A percentile compares a stretch with the other conserved stretches of the same genome.
Conservation (phyloP, 441 rosid genomes). For the Geranium incanum region DNA sequence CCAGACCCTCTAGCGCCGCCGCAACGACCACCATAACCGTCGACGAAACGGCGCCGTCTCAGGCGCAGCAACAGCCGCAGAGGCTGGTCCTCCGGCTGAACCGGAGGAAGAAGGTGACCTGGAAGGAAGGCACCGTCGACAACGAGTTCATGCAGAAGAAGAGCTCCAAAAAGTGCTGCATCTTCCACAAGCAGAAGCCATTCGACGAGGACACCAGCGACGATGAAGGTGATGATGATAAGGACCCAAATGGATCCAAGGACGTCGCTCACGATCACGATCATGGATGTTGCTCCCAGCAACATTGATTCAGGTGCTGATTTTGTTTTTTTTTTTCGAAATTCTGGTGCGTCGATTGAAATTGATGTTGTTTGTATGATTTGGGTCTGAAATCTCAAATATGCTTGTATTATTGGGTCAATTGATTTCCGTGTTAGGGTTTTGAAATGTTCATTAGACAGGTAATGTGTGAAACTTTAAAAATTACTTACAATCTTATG, state of each 20-base stretch:
- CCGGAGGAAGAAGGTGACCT: constrained; percentile 71
- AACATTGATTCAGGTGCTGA: background rate
- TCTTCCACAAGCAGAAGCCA: constrained; percentile 82
- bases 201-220: constrained; percentile 82
- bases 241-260: background rate
- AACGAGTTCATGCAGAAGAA: constrained; percentile 94
- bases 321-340: background rate
- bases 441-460: too few relatives aligned
- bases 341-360: background rate
- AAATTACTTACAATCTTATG: too few relatives aligned
- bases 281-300: background rate
- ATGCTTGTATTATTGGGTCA: background rate
- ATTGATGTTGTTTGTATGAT: background rate
- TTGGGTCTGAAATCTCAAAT: background rate
- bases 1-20: constrained; percentile 14
- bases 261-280: background rate
- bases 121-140: constrained; percentile 92
- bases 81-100: constrained; percentile 63
- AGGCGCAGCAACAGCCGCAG: constrained; percentile 27
- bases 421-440: background rate
- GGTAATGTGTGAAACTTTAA: too few relatives aligned
- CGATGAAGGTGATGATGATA: constrained; percentile 34
- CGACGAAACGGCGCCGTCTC: constrained; percentile 27
- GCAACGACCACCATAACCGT: constrained; percentile 48
- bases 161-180: constrained; percentile 92